These are phyloP conservation scores for Pyrus bretschneideri DNA, from an alignment of 306 rosid species.

Conservation along the genomic window DNA sequence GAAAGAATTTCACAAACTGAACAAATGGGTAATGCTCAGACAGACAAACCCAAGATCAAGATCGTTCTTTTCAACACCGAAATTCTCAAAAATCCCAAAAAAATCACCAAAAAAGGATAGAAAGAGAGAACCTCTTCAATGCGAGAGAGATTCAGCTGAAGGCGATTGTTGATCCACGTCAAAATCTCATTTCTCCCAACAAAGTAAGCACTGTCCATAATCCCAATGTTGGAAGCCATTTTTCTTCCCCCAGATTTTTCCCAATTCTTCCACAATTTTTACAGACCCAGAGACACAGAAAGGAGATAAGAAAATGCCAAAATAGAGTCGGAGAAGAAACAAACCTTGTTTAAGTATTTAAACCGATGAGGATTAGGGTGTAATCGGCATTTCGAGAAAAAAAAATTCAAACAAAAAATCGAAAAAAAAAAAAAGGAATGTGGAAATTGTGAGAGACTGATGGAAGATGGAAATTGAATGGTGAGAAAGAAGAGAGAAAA, in stretches of 20 bases:
- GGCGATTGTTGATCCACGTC: conserved; percentile 82
- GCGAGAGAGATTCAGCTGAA: conserved; percentile 83
- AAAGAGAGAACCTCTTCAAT: conserved; percentile 62
- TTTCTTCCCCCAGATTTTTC: conserved; percentile 6
- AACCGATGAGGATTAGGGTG: background rate
- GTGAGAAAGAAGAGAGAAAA: background rate
- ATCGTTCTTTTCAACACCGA: background rate
- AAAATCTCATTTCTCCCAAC: conserved; percentile 94
- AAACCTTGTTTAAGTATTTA: background rate
- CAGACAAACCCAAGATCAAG: conserved; percentile 14
- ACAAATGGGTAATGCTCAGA: background rate
- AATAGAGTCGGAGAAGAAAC: background rate
- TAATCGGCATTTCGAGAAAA: background rate
- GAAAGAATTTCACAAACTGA: background rate
- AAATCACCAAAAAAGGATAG: background rate
- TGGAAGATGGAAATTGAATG: background rate
- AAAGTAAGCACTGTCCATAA: conserved; percentile 93
- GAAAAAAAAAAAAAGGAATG: background rate
- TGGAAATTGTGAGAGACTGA: conserved; percentile 14
- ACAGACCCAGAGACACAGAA: background rate
- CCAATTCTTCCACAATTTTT: conserved; percentile 7
- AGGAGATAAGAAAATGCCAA: background rate
- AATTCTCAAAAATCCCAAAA: conserved; percentile 7
- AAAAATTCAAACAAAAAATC: background rate
- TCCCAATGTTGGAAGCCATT: conserved; percentile 88